A percentile compares a stretch with the other conserved stretches of the same genome.
Evolutionary conservation across 108 stramenopile species (phyloP).

Genomic region (Pseudonitzschia multistriata): DNA sequence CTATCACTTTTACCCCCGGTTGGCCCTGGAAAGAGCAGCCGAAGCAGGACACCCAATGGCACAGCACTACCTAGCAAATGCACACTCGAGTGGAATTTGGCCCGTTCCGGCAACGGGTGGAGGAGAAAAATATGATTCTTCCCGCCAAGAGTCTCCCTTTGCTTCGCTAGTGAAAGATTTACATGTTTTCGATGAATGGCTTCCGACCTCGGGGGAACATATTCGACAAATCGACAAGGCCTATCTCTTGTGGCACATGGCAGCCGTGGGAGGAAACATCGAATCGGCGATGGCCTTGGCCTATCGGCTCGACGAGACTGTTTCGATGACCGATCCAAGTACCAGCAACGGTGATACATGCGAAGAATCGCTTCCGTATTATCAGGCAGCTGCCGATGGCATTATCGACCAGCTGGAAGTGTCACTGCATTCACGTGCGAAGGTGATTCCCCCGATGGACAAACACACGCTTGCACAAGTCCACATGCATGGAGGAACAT

Average conservation of each 20-base stretch:
- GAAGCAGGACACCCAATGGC: constrained; percentile 73
- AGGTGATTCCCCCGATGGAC: constrained; percentile 71
- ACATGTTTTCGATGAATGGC: constrained; percentile 51
- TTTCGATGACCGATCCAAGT: neutral
- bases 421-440: constrained; percentile 51
- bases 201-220: constrained; percentile 33
- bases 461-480: constrained; percentile 71
- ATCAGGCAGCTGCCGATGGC: constrained; percentile 74
- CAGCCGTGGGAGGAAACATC: constrained; percentile 65
- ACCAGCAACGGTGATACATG: constrained; percentile 28
- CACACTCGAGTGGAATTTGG: constrained; percentile 71
- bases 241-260: constrained; percentile 71
- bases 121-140: neutral
- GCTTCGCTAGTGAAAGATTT: constrained; percentile 15
- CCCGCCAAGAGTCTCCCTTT: neutral
- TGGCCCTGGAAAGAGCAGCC: constrained; percentile 61
- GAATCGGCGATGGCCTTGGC: constrained; percentile 78
- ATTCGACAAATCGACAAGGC: constrained; percentile 54
- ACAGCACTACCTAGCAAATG: constrained; percentile 69
- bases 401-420: constrained; percentile 75
- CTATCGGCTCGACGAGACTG: constrained; percentile 28
- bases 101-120: constrained; percentile 30
- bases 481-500: constrained; percentile 78
- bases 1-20: constrained; percentile 11
- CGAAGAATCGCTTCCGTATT: constrained; percentile 71